These are phyloP conservation scores for Fusarium palustre DNA, from an alignment of 2,329 filamentous ascomycete genomes.

Conservation along the genomic window DNA sequence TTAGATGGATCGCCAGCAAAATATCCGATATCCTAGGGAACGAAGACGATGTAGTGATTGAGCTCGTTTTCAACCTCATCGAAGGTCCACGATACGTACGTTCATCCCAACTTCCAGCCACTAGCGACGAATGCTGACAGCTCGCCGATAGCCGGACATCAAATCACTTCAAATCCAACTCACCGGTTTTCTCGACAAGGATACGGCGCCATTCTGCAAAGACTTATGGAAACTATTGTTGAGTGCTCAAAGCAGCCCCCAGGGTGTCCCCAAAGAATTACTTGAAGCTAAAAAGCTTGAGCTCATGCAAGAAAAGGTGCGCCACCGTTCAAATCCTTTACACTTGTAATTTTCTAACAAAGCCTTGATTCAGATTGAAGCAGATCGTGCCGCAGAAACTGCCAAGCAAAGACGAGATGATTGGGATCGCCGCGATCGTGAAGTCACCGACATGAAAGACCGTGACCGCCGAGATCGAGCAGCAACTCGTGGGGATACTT, in stretches of 20 bases:
- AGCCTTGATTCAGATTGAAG: conserved; percentile 72
- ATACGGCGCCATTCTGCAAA: conserved; percentile 89
- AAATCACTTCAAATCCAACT: conserved; percentile 95
- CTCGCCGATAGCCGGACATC: conserved; percentile 80
- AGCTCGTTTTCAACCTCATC: conserved; percentile 77
- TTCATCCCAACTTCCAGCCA: neutral
- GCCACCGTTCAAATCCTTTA: neutral
- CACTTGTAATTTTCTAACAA: conserved; percentile 11
- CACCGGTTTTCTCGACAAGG: conserved; percentile 93
- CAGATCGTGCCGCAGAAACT: conserved; percentile 83
- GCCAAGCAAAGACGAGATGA: conserved; percentile 77
- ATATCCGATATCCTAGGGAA: conserved; percentile 89
- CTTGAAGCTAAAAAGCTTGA: conserved; percentile 97
- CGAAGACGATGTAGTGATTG: conserved; percentile 96
- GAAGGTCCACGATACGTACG: conserved; percentile 83
- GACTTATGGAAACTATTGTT: conserved; percentile 92
- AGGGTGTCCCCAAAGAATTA: conserved; percentile 93
- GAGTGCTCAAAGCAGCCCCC: conserved; percentile 87
- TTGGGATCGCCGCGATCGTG: conserved; percentile 76
- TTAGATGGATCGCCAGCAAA: conserved; percentile 91
- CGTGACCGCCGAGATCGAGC: conserved; percentile 69
- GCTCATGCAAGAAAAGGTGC: conserved; percentile 92
- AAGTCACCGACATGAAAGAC: conserved; percentile 75
- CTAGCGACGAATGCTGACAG: conserved; percentile 44
- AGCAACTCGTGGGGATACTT: conserved; percentile 64